phyloP scores from a whole-genome alignment of 306 rosid genomes.

The Boehmeria nivea region DNA sequence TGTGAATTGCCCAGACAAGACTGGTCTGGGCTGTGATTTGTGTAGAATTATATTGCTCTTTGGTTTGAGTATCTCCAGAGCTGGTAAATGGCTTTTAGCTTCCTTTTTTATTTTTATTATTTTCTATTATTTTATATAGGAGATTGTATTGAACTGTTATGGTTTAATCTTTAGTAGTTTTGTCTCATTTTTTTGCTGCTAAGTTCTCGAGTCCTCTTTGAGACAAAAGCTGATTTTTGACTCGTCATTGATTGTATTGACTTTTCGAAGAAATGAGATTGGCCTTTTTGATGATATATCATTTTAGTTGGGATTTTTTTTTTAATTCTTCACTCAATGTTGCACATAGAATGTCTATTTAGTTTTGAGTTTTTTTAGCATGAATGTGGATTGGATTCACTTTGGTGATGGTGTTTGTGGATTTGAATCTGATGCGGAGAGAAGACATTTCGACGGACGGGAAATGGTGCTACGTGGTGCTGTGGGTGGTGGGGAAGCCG shows the following conservation, averaged over 20 bases:
- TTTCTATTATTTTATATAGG: background rate
- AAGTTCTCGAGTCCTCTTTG: too few relatives aligned
- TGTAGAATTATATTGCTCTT: constrained; percentile 46
- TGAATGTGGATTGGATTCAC: background rate
- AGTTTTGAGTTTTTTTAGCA: background rate
- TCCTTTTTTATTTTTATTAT: background rate
- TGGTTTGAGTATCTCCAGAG: constrained; percentile 51
- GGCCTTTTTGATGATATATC: background rate
- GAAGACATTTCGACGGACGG: constrained; percentile 52
- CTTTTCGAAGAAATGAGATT: background rate
- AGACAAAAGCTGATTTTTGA: too few relatives aligned
- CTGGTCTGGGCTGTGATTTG: constrained; percentile 54
- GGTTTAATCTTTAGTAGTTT: too few relatives aligned
- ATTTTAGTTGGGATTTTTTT: background rate
- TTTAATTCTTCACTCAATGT: too few relatives aligned
- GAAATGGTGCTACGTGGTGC: constrained; percentile 55
- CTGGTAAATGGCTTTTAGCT: constrained; percentile 26
- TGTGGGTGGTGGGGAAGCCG: constrained; percentile 50
- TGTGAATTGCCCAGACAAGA: constrained; percentile 57
- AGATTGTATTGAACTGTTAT: too few relatives aligned
- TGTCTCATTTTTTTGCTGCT: too few relatives aligned
- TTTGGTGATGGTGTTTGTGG: background rate
- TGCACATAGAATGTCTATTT: background rate
- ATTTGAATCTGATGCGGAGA: background rate
- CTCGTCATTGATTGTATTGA: too few relatives aligned